Conservation (phyloP, 345 rosid species). For the Fremontodendron californicum region DNA sequence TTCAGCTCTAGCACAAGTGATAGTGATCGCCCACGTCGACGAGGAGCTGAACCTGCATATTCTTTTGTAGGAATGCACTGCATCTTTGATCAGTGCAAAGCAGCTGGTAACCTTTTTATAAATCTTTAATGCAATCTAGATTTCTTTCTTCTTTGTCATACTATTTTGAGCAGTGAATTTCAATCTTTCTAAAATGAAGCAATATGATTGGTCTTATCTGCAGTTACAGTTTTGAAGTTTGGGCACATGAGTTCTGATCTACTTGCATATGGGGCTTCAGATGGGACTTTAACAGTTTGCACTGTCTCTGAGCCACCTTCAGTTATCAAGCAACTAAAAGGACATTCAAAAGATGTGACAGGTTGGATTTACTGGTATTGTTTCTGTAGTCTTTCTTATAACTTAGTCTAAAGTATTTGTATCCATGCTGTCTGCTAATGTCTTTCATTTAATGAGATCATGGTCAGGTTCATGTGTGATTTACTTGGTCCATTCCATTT, state of each 20-base stretch:
- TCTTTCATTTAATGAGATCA: constrained; percentile 12
- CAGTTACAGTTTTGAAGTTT: constrained; percentile 92
- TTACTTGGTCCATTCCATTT: not conserved
- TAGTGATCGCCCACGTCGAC: constrained; percentile 50
- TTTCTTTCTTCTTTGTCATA: not conserved
- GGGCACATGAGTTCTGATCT: constrained; percentile 93
- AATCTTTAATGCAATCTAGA: not conserved
- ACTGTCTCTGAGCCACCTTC: constrained; percentile 45
- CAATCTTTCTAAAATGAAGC: constrained; percentile 3
- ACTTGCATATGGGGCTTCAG: constrained; percentile 93
- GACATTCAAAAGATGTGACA: constrained; percentile 93
- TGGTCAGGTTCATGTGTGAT: not conserved
- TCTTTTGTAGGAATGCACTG: constrained; percentile 98
- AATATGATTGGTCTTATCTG: constrained; percentile 26
- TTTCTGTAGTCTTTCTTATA: constrained; percentile 39
- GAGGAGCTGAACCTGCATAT: constrained; percentile 69
- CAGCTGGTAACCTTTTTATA: constrained; percentile 46
- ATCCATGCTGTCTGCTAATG: constrained; percentile 6
- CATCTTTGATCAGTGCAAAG: constrained; percentile 92
- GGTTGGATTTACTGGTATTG: constrained; percentile 86
- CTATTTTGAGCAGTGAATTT: constrained; percentile 12
- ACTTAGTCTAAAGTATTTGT: constrained; percentile 18
- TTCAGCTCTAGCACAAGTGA: constrained; percentile 75
- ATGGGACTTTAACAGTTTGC: constrained; percentile 88
- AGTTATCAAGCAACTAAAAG: constrained; percentile 1